Percentiles rank a stretch among this genome's conserved stretches.
Conservation (phyloP, 208 protist species). For the Trypanosoma congolense region DNA sequence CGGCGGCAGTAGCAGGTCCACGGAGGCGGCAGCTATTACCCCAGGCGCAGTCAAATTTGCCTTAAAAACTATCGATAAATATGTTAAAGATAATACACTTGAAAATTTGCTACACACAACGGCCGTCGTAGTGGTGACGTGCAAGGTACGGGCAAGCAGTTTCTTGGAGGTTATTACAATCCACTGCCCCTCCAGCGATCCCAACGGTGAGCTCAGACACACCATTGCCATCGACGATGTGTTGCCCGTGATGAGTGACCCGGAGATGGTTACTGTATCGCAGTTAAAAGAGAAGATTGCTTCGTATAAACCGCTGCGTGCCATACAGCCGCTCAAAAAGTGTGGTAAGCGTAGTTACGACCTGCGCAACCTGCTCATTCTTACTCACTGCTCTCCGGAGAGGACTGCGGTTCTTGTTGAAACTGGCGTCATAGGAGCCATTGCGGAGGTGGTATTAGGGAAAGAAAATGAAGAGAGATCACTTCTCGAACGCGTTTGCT, state of each 20-base stretch:
- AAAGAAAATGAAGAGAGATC: slow-evolving; percentile 11
- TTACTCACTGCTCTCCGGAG: slow-evolving; percentile 66
- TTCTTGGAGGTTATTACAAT: slow-evolving; percentile 78
- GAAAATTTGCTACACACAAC: slow-evolving; percentile 61
- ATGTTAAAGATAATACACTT: slow-evolving; percentile 36
- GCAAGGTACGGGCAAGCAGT: slow-evolving; percentile 52
- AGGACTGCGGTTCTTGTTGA: slow-evolving; percentile 70
- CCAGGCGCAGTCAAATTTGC: slow-evolving; percentile 24
- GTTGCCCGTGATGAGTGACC: slow-evolving; percentile 57
- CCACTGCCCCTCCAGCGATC: slow-evolving; percentile 58
- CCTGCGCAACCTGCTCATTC: slow-evolving; percentile 77
- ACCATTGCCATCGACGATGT: slow-evolving; percentile 80
- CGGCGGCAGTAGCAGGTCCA: slow-evolving; percentile 2
- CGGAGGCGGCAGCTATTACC: slow-evolving; percentile 17
- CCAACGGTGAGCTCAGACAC: slow-evolving; percentile 44
- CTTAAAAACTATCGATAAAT: slow-evolving; percentile 38
- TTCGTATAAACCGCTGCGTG: slow-evolving; percentile 54
- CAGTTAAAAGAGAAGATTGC: slow-evolving; percentile 77
- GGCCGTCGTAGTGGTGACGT: slow-evolving; percentile 73
- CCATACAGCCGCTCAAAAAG: slow-evolving; percentile 34
- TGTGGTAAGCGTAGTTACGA: slow-evolving; percentile 26
- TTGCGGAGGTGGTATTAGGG: slow-evolving; percentile 61
- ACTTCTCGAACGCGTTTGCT: slow-evolving; percentile 78
- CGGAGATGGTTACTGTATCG: slow-evolving; percentile 63
- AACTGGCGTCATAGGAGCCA: slow-evolving; percentile 59